Evolutionary conservation across 805 yeast species (phyloP), one percentile per base, ranked within the genome.

Genomic region (Kodamaea lidongshanica): DNA sequence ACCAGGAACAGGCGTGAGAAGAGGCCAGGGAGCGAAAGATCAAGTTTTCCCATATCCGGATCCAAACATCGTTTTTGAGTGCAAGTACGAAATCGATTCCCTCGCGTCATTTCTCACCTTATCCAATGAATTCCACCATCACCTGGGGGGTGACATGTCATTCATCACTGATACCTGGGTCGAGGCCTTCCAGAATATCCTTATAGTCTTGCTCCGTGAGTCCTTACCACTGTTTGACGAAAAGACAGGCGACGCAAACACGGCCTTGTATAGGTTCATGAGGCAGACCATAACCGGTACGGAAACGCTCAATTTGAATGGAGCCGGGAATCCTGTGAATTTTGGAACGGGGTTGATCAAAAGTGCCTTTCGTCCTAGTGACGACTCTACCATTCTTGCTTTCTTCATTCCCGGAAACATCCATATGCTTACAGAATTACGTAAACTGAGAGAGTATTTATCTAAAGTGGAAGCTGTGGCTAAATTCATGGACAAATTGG

Each of bases 71-170:
- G 94, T 83, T 1, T 86, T 84, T 54, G 96, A 86, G 50, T 86
- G 96, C 56, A 86, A 86, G 50, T 86, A 82, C 65, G 96, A 86
- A 50, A 62, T 86, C 33, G 96, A 86, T 54, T 80, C 92, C 2
- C 57, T 86, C 30, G 94, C 94, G 0, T 78, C 92, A 4, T 86
- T 86, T 44, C 58, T 86, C 34, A 79, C 87, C 0, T 56, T 86
- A 34, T 65, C 83, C 6, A 82, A 79, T 46, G 89, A 79, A 35
- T 87, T 79, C 50, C 77, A 59, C 40, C 71, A 63, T 25, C 53
- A 67, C 28, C 71, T 86, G 0, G 61, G 56, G 3, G 41, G 42
- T 9, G 82, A 77, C 41, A 44, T 50, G 1, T 54, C 72, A 1
- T 69, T 78, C 27, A 45, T 74, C 20, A 65, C 61, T 23, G 44